A percentile compares a stretch with the other conserved stretches of the same genome.
phyloP scores from a whole-genome alignment of 2,329 filamentous ascomycete species.

The Calonectria fujianensis region DNA sequence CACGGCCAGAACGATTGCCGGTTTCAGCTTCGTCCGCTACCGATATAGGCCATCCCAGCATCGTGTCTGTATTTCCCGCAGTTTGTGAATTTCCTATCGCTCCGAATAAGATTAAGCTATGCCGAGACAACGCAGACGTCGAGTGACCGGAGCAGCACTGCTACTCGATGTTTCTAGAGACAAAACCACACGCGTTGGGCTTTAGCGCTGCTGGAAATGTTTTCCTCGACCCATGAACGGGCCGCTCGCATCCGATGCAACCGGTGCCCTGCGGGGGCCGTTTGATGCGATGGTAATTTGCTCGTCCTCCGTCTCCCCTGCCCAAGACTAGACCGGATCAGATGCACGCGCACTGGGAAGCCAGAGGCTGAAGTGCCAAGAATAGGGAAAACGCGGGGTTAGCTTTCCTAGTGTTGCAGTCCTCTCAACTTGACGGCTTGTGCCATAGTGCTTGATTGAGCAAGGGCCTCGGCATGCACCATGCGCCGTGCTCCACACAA shows the following conservation, averaged over 20 bases:
- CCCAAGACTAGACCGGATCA: neutral
- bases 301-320: neutral
- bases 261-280: neutral
- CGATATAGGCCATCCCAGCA: neutral
- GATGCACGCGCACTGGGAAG: neutral
- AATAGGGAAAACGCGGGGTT: neutral
- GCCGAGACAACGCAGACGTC: neutral
- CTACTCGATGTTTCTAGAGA: neutral
- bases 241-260: neutral
- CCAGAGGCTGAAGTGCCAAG: neutral
- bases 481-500: constrained; percentile 19
- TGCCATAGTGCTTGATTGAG: neutral
- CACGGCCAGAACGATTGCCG: neutral
- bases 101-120: neutral
- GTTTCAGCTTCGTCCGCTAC: neutral
- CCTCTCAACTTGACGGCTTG: neutral
- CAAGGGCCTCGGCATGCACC: constrained; percentile 15
- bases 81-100: neutral
- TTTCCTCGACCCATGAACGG: neutral
- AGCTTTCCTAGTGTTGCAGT: neutral
- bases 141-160: neutral
- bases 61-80: no score
- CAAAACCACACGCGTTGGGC: neutral
- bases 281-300: neutral
- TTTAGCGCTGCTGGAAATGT: neutral